A percentile compares a stretch with the other conserved stretches of the same genome.
These are phyloP conservation scores for Populus nigra DNA, from an alignment of 345 rosid genomes.

Conservation along the genomic window DNA sequence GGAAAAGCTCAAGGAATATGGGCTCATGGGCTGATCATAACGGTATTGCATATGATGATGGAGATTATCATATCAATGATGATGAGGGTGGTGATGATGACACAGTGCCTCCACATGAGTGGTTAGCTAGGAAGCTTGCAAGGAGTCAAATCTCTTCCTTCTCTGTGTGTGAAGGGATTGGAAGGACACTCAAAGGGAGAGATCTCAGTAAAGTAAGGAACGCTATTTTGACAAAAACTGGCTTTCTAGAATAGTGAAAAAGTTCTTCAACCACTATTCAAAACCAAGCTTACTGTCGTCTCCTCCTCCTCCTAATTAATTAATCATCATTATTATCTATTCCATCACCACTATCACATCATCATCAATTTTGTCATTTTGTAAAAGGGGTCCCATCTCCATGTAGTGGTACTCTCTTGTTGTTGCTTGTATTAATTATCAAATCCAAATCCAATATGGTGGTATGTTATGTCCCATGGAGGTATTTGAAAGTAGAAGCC, in stretches of 20 bases:
- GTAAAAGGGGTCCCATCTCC: slow-evolving; percentile 22
- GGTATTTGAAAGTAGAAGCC: background rate
- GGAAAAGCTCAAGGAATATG: slow-evolving; percentile 24
- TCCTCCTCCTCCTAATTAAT: background rate
- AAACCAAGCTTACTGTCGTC: background rate
- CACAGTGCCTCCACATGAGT: slow-evolving; percentile 91
- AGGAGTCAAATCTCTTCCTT: slow-evolving; percentile 79
- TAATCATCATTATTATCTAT: background rate
- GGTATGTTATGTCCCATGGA: background rate
- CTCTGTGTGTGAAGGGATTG: slow-evolving; percentile 87
- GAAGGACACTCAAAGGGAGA: slow-evolving; percentile 96
- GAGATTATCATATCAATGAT: slow-evolving; percentile 16
- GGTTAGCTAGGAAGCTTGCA: slow-evolving; percentile 80
- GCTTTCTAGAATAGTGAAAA: slow-evolving; percentile 63
- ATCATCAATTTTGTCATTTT: slow-evolving; percentile 31
- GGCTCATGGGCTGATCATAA: slow-evolving; percentile 20
- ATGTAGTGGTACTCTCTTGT: slow-evolving; percentile 15
- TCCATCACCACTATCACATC: background rate
- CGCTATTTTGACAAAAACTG: slow-evolving; percentile 81
- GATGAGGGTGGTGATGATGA: slow-evolving; percentile 20
- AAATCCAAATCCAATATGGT: background rate
- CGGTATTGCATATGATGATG: background rate
- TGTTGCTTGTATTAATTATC: slow-evolving; percentile 11
- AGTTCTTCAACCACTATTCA: slow-evolving; percentile 10
- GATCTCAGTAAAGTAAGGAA: slow-evolving; percentile 93